Evolutionary conservation across 2,329 filamentous ascomycete genomes (phyloP).

Genomic region (Dendryphion nanum): DNA sequence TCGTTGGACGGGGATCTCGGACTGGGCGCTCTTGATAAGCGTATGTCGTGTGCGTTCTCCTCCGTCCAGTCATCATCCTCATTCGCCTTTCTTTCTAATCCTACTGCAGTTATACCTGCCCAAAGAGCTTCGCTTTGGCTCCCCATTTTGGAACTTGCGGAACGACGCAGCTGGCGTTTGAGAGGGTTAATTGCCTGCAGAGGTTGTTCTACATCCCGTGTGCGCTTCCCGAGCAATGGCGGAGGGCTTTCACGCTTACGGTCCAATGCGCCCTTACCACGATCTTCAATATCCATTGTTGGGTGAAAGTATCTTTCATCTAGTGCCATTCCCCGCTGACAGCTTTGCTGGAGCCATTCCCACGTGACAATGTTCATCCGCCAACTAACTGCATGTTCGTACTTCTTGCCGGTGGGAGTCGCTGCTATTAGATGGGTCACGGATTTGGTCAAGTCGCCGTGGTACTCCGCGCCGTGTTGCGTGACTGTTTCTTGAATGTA

Average conservation of each 20-base stretch:
- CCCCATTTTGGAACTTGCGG: conserved; percentile 78
- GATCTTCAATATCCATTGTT: conserved; percentile 63
- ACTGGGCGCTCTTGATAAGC: background rate
- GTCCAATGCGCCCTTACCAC: conserved; percentile 76
- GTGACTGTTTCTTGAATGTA: conserved; percentile 67
- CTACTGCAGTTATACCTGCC: conserved; percentile 72
- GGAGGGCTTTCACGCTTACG: conserved; percentile 30
- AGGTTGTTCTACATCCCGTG: conserved; percentile 26
- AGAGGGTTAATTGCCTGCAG: conserved; percentile 44
- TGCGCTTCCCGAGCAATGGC: conserved; percentile 42
- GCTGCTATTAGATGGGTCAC: conserved; percentile 87
- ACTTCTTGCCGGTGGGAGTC: conserved; percentile 82
- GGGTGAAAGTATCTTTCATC: conserved; percentile 86
- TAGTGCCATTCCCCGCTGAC: conserved; percentile 84
- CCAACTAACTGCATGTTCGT: conserved; percentile 83
- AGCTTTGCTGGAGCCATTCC: conserved; percentile 82
- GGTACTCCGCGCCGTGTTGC: conserved; percentile 76
- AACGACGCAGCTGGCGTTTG: conserved; percentile 79
- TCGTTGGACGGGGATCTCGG: background rate
- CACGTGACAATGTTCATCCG: conserved; percentile 73
- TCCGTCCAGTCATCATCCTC: conserved; percentile 38
- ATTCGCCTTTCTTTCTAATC: conserved; percentile 21
- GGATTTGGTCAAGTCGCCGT: conserved; percentile 78
- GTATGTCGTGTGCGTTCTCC: conserved; percentile 7
- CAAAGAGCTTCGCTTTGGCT: conserved; percentile 83